Base-by-base conservation (phyloP, 371 early-diverging fungal species). In the Neoconidiobolus thromboides region DNA sequence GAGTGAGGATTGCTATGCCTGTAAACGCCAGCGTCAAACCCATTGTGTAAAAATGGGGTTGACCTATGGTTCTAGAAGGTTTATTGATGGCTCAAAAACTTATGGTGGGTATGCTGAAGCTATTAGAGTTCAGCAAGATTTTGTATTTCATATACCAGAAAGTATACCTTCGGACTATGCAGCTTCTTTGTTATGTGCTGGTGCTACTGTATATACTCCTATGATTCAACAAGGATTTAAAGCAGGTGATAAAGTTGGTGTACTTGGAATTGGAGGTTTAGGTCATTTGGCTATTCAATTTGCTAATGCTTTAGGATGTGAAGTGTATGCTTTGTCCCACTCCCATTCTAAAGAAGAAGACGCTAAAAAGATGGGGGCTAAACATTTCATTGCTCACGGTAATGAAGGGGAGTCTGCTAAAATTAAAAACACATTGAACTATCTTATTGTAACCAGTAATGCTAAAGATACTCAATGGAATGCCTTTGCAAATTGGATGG, bases 211-310 rank as follows among this genome's bases (percentile, higher is more conserved):
- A 1, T 87, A 70, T 64, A 62, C 75, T 48, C 84, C 86, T 37
- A 63, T 86, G 60, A 69, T 70, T 57, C 69, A 71, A 58, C 64
- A 71, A 14, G 63, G 63, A 10, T 82, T 86, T 49, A 71, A 73
- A 5, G 71, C 71, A 0, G 79, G 79, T 55, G 64, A 69, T 56
- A 64, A 62, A 10, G 85, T 86, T 51, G 84, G 84, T 42, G 63
- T 87, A 7, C 67, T 84, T 61, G 82, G 80, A 3, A 79, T 86
- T 51, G 89, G 83, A 41, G 82, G 86, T 54, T 68, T 84, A 15
- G 80, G 82, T 50, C 89, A 88, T 48, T 70, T 86, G 65, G 81
- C 74, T 3, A 60, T 86, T 15, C 80, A 85, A 67, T 83, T 74
- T 73, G 78, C 76, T 36, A 78, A 76, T 6, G 63, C 71, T 41